phyloP scores from a whole-genome alignment of 2,329 filamentous ascomycete genomes.

The Colletotrichum trifolii region DNA sequence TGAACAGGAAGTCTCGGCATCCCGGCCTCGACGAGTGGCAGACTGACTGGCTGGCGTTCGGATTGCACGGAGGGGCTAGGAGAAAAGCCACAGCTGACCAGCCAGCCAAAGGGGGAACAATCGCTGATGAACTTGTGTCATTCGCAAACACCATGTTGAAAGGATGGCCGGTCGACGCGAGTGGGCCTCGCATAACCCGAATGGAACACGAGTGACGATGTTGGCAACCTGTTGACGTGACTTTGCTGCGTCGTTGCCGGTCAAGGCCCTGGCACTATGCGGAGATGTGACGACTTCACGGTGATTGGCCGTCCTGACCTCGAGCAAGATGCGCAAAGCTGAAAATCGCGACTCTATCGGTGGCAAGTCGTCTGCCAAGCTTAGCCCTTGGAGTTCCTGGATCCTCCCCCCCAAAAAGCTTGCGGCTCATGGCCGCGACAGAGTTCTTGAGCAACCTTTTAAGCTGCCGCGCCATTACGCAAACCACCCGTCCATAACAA shows the following conservation, averaged over 20 bases:
- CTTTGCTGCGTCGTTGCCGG: neutral
- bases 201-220: constrained; percentile 34
- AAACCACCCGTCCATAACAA: neutral
- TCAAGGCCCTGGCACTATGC: too few relatives aligned
- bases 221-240: constrained; percentile 1
- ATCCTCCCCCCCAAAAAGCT: too few relatives aligned
- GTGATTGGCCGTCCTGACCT: too few relatives aligned
- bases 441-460: too few relatives aligned
- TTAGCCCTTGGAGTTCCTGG: too few relatives aligned
- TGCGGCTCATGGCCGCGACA: too few relatives aligned
- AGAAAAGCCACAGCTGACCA: constrained; percentile 1
- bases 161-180: constrained; percentile 25
- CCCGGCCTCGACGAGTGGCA: constrained; percentile 9
- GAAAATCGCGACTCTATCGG: too few relatives aligned
- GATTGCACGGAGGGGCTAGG: neutral
- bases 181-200: constrained; percentile 26
- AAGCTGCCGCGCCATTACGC: neutral
- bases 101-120: constrained; percentile 1
- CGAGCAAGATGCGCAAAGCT: too few relatives aligned
- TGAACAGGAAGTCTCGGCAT: constrained; percentile 17
- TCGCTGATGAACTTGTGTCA: neutral
- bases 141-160: neutral
- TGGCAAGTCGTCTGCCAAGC: too few relatives aligned
- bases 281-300: too few relatives aligned
- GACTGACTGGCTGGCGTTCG: neutral